These are phyloP conservation scores for Penicillium sp. DNA, from an alignment of 2,329 filamentous ascomycete genomes.

Conservation along the genomic window DNA sequence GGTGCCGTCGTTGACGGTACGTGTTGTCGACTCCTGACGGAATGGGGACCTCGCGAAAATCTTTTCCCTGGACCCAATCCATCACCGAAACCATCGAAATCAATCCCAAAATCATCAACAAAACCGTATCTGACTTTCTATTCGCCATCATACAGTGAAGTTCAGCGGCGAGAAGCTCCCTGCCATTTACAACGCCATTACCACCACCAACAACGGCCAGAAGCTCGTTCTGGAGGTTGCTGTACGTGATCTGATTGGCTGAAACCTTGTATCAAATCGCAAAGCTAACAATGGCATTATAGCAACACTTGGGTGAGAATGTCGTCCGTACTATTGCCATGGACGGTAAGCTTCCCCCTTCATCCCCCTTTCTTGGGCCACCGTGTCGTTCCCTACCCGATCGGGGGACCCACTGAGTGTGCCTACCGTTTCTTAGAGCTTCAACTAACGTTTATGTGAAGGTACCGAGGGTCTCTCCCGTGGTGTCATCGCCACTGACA, in stretches of 20 bases:
- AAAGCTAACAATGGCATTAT: slow-evolving; percentile 26
- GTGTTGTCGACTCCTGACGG: slow-evolving; percentile 38
- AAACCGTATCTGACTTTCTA: slow-evolving; percentile 31
- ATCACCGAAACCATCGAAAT: slow-evolving; percentile 35
- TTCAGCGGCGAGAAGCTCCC: slow-evolving; percentile 93
- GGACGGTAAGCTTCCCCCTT: slow-evolving; percentile 71
- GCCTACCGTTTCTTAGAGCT: slow-evolving; percentile 4
- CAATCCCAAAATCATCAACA: slow-evolving; percentile 25
- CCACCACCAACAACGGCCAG: slow-evolving; percentile 84
- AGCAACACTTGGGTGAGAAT: slow-evolving; percentile 99
- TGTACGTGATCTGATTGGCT: slow-evolving; percentile 58
- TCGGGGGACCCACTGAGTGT: slow-evolving; percentile 19
- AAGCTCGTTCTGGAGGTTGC: slow-evolving; percentile 96
- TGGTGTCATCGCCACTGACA: slow-evolving; percentile 80
- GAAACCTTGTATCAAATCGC: slow-evolving; percentile 16
- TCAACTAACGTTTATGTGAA: slow-evolving; percentile 39
- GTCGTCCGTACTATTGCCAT: slow-evolving; percentile 99
- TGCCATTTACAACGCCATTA: slow-evolving; percentile 94
- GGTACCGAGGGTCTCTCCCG: slow-evolving; percentile 99
- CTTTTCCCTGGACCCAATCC: slow-evolving; percentile 41
- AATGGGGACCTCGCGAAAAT: slow-evolving; percentile 40
- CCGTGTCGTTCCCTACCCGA: slow-evolving; percentile 21
- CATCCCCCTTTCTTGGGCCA: slow-evolving; percentile 17
- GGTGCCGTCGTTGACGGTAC: slow-evolving; percentile 98
- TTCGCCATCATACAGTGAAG: slow-evolving; percentile 67